Evolutionary conservation across 257 asterid species (phyloP).

Genomic region (Ilex asprella): DNA sequence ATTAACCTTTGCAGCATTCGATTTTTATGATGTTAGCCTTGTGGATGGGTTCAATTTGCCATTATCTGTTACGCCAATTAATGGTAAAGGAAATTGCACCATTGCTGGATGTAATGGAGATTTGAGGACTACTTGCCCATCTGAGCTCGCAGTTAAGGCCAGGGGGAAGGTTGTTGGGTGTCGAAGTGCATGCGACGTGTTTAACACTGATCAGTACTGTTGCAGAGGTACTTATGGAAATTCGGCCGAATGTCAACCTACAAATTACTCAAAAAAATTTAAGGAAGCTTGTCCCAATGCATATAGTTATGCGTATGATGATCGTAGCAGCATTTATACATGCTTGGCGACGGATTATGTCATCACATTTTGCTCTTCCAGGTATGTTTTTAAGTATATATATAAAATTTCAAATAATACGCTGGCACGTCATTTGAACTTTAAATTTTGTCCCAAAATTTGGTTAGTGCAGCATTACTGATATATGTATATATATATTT

Average conservation of each 20-base stretch:
- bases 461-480: no score
- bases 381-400: slow-evolving; percentile 23
- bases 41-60: slow-evolving; percentile 94
- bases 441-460: no score
- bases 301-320: slow-evolving; percentile 93
- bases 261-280: slow-evolving; percentile 62
- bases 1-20: slow-evolving; percentile 53
- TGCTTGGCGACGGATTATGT: slow-evolving; percentile 67
- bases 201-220: slow-evolving; percentile 82
- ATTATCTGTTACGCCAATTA: slow-evolving; percentile 53
- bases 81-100: slow-evolving; percentile 72
- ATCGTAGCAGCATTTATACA: slow-evolving; percentile 70
- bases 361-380: slow-evolving; percentile 62
- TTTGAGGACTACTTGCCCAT: slow-evolving; percentile 53
- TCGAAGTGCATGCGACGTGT: slow-evolving; percentile 85
- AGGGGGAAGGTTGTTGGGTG: slow-evolving; percentile 57
- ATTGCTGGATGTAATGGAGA: slow-evolving; percentile 72
- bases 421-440: no score
- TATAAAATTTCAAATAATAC: no score
- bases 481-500: no score
- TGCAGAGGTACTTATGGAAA: slow-evolving; percentile 72
- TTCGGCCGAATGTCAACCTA: slow-evolving; percentile 68
- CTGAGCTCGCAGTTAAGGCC: slow-evolving; percentile 48
- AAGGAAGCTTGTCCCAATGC: slow-evolving; percentile 76
- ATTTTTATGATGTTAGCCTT: slow-evolving; percentile 86